Percentiles rank a stretch among this genome's conserved stretches.
phyloP scores from a whole-genome alignment of 2,329 filamentous ascomycete genomes.

The Fusarium penzigii region DNA sequence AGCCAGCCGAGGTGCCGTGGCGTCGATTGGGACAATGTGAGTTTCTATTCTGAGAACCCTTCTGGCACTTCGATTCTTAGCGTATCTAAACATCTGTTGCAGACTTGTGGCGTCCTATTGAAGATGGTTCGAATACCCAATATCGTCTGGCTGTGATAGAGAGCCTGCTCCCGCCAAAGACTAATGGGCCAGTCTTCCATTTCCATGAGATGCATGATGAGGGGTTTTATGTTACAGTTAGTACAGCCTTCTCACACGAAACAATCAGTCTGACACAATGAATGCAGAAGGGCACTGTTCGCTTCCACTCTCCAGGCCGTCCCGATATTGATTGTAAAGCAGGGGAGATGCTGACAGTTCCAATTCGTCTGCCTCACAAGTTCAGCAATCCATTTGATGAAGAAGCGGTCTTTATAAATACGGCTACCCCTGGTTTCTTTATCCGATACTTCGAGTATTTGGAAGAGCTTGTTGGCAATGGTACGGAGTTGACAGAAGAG shows the following conservation, averaged over 20 bases:
- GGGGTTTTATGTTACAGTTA: slow-evolving; percentile 21
- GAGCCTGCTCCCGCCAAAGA: slow-evolving; percentile 18
- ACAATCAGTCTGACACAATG: background rate
- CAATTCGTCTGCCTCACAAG: slow-evolving; percentile 24
- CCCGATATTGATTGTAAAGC: slow-evolving; percentile 22
- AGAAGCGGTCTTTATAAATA: slow-evolving; percentile 27
- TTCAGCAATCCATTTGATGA: slow-evolving; percentile 29
- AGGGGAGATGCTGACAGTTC: slow-evolving; percentile 22
- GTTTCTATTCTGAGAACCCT: background rate
- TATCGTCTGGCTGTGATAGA: slow-evolving; percentile 20
- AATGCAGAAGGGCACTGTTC: slow-evolving; percentile 21
- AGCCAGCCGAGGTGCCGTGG: slow-evolving; percentile 22
- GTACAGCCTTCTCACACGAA: background rate
- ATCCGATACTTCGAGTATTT: slow-evolving; percentile 26
- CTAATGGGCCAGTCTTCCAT: slow-evolving; percentile 20
- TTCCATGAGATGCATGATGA: slow-evolving; percentile 27
- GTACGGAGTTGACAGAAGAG: slow-evolving; percentile 18
- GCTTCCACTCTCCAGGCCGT: slow-evolving; percentile 21
- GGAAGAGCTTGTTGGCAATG: slow-evolving; percentile 17
- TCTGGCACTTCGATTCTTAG: background rate
- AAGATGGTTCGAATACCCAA: slow-evolving; percentile 24
- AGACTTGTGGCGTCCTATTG: slow-evolving; percentile 23
- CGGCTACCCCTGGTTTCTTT: slow-evolving; percentile 22
- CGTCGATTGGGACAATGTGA: slow-evolving; percentile 23
- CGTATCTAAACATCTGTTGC: background rate